These are phyloP conservation scores for Ceratobasidium sp. DNA, from an alignment of 1,284 basidiomycete genomes.

Conservation along the genomic window DNA sequence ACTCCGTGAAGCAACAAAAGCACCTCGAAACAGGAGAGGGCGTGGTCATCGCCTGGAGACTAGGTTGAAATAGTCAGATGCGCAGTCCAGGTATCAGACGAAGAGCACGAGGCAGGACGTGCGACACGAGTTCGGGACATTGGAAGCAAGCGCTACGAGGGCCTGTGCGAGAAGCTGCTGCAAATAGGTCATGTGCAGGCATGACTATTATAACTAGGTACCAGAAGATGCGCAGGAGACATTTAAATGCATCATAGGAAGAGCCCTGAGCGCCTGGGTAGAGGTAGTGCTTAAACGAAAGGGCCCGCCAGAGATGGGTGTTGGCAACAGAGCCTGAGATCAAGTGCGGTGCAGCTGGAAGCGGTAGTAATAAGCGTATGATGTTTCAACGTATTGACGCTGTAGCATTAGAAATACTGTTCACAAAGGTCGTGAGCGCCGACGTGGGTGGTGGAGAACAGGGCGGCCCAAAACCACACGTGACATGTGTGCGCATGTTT, in stretches of 20 bases:
- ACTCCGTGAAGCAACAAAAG: not conserved
- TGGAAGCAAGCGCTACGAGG: not conserved
- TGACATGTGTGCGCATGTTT: constrained; percentile 2
- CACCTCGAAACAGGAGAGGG: constrained; percentile 3
- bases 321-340: not conserved
- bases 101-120: not conserved
- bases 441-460: not conserved
- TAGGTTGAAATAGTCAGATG: not conserved
- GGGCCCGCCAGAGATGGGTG: not conserved
- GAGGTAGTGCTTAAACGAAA: not conserved
- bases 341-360: not conserved
- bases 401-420: not conserved
- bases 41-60: not conserved
- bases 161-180: not conserved
- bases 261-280: not conserved
- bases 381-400: not conserved
- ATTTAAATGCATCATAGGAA: not conserved
- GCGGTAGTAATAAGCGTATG: not conserved
- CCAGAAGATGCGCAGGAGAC: not conserved
- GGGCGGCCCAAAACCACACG: not conserved
- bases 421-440: not conserved
- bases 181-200: not conserved
- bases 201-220: not conserved
- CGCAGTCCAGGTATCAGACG: not conserved
- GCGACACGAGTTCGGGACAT: not conserved